These are phyloP conservation scores for Teratosphaeria destructans DNA, from an alignment of 2,329 filamentous ascomycete species.

Conservation along the genomic window DNA sequence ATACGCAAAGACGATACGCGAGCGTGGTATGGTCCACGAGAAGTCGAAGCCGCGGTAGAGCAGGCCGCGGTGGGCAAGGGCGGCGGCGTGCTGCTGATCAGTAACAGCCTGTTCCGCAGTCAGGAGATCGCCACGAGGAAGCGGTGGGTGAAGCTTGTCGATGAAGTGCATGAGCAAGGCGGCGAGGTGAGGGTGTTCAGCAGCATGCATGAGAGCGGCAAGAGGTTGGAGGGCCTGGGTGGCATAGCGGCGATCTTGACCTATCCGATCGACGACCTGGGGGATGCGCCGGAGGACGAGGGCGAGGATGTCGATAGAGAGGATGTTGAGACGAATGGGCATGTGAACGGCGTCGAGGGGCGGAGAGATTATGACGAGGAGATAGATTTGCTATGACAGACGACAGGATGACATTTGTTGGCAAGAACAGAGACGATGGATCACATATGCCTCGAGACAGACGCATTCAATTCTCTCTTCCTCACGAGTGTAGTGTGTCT, in stretches of 20 bases:
- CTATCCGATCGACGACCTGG: constrained; percentile 78
- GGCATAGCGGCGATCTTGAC: constrained; percentile 85
- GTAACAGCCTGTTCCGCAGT: constrained; percentile 76
- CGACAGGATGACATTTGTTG: not conserved
- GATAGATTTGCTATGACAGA: constrained; percentile 7
- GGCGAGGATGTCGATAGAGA: constrained; percentile 7
- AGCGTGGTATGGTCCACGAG: constrained; percentile 79
- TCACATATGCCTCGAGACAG: not conserved
- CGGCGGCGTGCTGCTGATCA: constrained; percentile 75
- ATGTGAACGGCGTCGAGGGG: constrained; percentile 5
- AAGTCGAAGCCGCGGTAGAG: constrained; percentile 71
- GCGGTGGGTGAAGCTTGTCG: constrained; percentile 75
- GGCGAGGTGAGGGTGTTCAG: constrained; percentile 85
- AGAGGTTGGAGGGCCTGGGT: constrained; percentile 70
- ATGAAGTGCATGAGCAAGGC: constrained; percentile 72
- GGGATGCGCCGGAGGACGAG: constrained; percentile 36
- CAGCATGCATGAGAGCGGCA: constrained; percentile 87
- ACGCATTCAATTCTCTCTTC: not conserved
- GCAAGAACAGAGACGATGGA: not conserved
- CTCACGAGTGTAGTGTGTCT: not conserved
- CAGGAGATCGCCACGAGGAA: constrained; percentile 66
- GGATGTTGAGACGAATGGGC: not conserved
- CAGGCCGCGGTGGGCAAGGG: constrained; percentile 83
- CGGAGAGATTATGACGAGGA: constrained; percentile 3
- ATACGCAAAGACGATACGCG: constrained; percentile 76